Base-by-base conservation (phyloP, 495 filamentous ascomycete species). In the Cairneyella variabilis region DNA sequence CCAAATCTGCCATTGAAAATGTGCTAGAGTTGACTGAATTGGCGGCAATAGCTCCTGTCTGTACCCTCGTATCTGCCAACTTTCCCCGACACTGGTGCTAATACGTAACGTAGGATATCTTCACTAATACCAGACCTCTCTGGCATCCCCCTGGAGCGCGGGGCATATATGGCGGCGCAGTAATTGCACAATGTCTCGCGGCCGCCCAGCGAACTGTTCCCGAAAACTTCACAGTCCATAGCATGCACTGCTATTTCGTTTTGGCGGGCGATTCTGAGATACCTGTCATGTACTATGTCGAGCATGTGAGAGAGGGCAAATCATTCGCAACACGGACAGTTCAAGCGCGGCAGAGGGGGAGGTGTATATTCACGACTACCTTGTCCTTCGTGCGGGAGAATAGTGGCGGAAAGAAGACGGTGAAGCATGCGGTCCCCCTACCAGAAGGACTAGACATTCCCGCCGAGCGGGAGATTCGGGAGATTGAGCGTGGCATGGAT, bases 171-270 rank as follows among this genome's bases (percentile, higher is more conserved):
- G 93, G 93, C 62, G 93, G 93, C 55, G 82, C 86, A 36, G 90
- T 90, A 1, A 97, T 98, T 54, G 91, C 93, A 56, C 92, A 97
- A 76, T 91, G 80, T 59, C 81, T 98, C 25, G 79, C 84, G 49
- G 91, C 95, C 14, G 93, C 90, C 10, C 90, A 95, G 71, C 76
- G 78, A 48, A 98, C 93, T 44, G 85, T 98, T 16, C 84, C 86
- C 1, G 62, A 72, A 20, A 75, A 88, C 66, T 96, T 95, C 72
- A 76, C 83, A 56, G 78, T 91, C 40, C 92, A 98, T 73, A 88
- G 83, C 69, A 96, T 96, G 89, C 93, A 98, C 77, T 97, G 92
- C 78, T 98, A 96, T 76, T 98, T 98, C 72, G 84, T 98, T 32
- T 84, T 97, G 1, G 90, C 89, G 10, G 93, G 92, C 25, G 84